Evolutionary conservation across 495 filamentous ascomycete genomes (phyloP).

Genomic region (Monascus purpureus): DNA sequence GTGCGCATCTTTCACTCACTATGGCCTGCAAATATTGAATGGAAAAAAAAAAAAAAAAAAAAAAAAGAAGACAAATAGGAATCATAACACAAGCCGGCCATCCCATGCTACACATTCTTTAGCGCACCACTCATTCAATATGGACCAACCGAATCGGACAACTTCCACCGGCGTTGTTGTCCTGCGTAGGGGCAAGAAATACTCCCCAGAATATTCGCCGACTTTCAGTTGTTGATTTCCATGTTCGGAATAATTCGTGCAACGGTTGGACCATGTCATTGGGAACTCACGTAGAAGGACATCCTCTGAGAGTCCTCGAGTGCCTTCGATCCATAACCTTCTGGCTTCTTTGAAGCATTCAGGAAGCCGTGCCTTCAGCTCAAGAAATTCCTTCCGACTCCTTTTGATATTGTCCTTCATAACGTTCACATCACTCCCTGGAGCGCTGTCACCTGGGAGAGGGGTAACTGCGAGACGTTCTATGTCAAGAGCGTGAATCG

Average conservation of each 20-base stretch:
- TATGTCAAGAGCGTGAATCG: constrained; percentile 30
- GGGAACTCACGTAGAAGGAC: constrained; percentile 30
- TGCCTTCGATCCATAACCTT: constrained; percentile 32
- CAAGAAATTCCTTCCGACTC: constrained; percentile 23
- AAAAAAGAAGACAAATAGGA: not conserved
- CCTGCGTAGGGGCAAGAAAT: constrained; percentile 28
- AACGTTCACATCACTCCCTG: constrained; percentile 23
- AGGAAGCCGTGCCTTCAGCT: constrained; percentile 25
- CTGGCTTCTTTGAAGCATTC: constrained; percentile 29
- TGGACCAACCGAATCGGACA: constrained; percentile 28
- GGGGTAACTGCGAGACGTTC: constrained; percentile 28
- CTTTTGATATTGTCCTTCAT: constrained; percentile 21
- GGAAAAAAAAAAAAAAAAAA: too few species aligned
- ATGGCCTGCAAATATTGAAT: too few species aligned
- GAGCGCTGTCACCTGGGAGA: constrained; percentile 25
- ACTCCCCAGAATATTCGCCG: constrained; percentile 29
- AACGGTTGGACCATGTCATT: constrained; percentile 29
- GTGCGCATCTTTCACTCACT: too few species aligned
- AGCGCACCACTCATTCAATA: constrained; percentile 33
- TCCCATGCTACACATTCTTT: constrained; percentile 30
- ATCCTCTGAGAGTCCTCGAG: constrained; percentile 27
- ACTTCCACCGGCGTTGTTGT: constrained; percentile 31
- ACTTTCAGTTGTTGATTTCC: constrained; percentile 19
- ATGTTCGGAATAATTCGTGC: constrained; percentile 20
- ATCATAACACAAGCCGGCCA: constrained; percentile 19